Evolutionary conservation across 495 filamentous ascomycete species (phyloP), one percentile per base, ranked within the genome.

Genomic region (Lophium mytilinum): DNA sequence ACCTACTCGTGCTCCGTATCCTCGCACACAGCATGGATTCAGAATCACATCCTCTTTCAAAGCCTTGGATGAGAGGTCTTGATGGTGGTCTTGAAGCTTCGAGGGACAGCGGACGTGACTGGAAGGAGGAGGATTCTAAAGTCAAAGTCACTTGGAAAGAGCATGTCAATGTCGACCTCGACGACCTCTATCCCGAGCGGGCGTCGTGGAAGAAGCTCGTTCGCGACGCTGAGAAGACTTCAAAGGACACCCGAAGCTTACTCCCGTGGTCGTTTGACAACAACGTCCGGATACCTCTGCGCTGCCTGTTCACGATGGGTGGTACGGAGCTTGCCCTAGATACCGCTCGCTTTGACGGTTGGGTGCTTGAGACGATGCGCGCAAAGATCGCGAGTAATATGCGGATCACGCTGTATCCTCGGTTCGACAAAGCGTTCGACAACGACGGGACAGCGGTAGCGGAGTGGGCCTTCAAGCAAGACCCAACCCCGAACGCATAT

Each of bases 351-450:
- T 64, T 56, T 18, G 68, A 70, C 43, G 68, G 66, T 12, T 70
- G 68, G 68, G 55, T 68, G 4, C 50, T 69, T 15, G 64, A 69
- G n/a, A 64, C 65, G 3, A n/a, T 68, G 30, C 18, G 57, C 12
- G 37, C 56, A 9, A 68, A 68, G 52, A 57, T 69, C 17, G 39
- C 47, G 36, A 24, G 19, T 0, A 45, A n/a, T 7, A 53, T 64
- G 30, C 51, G 56, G 10, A 41, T 65, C 14, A 46, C 40, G 17
- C 14, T 10, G 18, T 52, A 45, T 39, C 58, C 58, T 17, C 42
- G 52, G 37, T 55, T 24, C 36, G 19, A n/a, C 11, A 55, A 60
- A 46, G n/a, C 40, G 40, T 53, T 37, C n/a, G 50, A 17, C 19
- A n/a, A 34, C 1, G 41, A 36, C 11, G 42, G 35, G 6, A 19